Conservation (phyloP, 345 rosid species). For the Salix dunnii region DNA sequence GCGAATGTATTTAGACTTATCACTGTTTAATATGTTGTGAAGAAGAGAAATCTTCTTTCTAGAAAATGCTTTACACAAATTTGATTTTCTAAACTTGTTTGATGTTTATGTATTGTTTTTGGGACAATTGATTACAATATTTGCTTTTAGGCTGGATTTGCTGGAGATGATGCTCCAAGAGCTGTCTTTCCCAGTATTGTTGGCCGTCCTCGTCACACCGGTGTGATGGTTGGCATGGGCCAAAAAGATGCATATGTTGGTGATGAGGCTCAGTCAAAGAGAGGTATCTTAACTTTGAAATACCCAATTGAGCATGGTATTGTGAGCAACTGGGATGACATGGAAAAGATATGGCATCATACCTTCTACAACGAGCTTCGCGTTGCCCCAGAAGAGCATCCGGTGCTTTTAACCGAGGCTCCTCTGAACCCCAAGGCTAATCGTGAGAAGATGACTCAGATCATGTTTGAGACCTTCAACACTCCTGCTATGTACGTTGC, state of each 20-base stretch:
- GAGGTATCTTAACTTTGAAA: slow-evolving; percentile 77
- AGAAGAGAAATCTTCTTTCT: neutral
- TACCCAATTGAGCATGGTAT: slow-evolving; percentile 89
- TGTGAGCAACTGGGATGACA: slow-evolving; percentile 95
- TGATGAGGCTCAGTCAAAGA: slow-evolving; percentile 73
- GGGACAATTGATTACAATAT: neutral
- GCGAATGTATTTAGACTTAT: neutral
- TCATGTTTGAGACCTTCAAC: slow-evolving; percentile 92
- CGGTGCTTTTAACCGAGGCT: slow-evolving; percentile 75
- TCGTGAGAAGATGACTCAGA: slow-evolving; percentile 97
- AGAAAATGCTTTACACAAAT: neutral
- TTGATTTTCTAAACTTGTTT: neutral
- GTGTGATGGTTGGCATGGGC: slow-evolving; percentile 86
- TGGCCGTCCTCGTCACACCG: slow-evolving; percentile 92
- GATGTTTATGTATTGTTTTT: neutral
- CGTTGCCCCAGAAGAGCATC: slow-evolving; percentile 92
- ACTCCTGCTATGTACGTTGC: slow-evolving; percentile 93
- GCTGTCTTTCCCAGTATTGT: slow-evolving; percentile 94
- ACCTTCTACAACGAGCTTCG: slow-evolving; percentile 95
- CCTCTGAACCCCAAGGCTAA: slow-evolving; percentile 97
- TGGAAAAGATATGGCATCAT: slow-evolving; percentile 96
- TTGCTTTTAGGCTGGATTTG: slow-evolving; percentile 74
- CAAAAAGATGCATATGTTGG: slow-evolving; percentile 91
- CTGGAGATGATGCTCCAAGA: slow-evolving; percentile 89
- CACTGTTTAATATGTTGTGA: neutral